These are phyloP conservation scores for Nephelium lappaceum DNA, from an alignment of 345 rosid species.

Conservation along the genomic window DNA sequence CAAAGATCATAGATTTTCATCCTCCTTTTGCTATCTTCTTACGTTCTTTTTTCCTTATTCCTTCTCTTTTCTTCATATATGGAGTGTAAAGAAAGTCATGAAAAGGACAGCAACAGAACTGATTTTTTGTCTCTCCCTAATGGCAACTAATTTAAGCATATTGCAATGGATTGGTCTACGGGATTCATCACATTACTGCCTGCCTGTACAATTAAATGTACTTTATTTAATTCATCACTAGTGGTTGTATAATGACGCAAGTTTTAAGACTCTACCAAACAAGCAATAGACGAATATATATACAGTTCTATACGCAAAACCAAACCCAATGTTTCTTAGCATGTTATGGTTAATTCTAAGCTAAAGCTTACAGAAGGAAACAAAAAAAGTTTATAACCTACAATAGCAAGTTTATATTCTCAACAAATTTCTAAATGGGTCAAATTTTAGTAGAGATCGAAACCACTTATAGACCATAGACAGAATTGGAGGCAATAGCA, in stretches of 20 bases:
- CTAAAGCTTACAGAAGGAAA: background rate
- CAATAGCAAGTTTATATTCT: background rate
- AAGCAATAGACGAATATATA: background rate
- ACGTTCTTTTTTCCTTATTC: background rate
- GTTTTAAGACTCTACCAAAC: background rate
- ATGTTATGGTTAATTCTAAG: background rate
- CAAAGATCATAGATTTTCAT: background rate
- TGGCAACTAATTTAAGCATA: background rate
- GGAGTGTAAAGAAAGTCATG: background rate
- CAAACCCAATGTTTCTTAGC: background rate
- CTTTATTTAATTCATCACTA: background rate
- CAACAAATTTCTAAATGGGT: background rate
- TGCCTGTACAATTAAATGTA: background rate
- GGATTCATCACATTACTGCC: background rate
- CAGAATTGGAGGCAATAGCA: background rate
- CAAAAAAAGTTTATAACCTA: background rate
- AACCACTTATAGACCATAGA: background rate
- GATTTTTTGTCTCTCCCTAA: background rate
- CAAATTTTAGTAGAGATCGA: background rate
- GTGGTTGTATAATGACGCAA: background rate
- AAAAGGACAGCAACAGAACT: background rate
- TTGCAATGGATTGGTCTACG: background rate
- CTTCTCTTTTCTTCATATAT: background rate
- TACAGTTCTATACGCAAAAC: background rate
- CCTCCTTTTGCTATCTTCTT: background rate